phyloP scores from a whole-genome alignment of 1,284 basidiomycete species.

The Ustilago tritici region DNA sequence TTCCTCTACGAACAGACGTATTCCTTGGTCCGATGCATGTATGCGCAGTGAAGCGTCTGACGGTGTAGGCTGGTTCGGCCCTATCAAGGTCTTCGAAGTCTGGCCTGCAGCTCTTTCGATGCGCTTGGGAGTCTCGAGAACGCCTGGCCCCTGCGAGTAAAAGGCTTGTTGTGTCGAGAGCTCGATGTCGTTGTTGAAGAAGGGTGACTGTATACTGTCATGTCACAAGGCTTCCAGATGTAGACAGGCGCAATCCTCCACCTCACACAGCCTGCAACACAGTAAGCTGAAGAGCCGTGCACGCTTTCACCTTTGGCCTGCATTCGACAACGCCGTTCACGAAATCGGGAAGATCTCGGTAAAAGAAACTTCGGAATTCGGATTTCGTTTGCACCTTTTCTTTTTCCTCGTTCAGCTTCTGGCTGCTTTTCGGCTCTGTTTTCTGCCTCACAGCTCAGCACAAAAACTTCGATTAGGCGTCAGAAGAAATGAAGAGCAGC shows the following conservation, averaged over 20 bases:
- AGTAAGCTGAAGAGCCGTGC: constrained; percentile 1
- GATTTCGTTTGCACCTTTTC: not conserved
- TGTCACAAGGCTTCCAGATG: not conserved
- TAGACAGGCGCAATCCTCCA: constrained; percentile 15
- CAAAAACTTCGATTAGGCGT: not conserved
- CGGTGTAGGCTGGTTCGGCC: not conserved
- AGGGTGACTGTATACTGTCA: not conserved
- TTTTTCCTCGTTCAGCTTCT: not conserved
- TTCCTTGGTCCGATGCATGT: not conserved
- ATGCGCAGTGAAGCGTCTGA: not conserved
- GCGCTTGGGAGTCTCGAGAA: not conserved
- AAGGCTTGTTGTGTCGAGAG: not conserved
- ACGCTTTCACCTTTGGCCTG: not conserved
- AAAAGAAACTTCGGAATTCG: constrained; percentile 1
- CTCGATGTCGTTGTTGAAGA: not conserved
- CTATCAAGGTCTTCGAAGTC: not conserved
- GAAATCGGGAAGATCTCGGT: not conserved
- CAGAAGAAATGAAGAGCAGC: not conserved
- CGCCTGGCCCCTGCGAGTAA: not conserved
- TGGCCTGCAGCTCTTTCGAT: not conserved
- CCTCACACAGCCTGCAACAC: not conserved
- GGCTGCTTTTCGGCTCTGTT: not conserved
- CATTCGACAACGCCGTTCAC: not conserved
- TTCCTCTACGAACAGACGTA: not conserved
- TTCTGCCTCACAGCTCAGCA: not conserved